Percentiles rank a stretch among this genome's conserved stretches.
Conservation (phyloP, 768 basidiomycete genomes). For the Nevesoporus exiguus region DNA sequence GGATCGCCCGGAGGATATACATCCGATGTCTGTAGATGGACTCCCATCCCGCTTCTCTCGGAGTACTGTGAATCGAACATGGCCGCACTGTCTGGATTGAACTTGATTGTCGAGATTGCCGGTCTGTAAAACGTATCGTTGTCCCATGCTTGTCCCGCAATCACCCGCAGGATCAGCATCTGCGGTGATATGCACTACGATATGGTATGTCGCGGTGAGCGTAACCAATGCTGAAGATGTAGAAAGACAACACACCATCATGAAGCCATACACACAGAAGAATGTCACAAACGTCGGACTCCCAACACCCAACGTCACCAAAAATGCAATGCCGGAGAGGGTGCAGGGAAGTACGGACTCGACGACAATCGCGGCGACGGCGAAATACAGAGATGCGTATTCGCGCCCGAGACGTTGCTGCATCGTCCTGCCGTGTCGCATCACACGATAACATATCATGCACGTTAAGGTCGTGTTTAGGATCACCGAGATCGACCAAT, state of each 20-base stretch:
- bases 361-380: background rate
- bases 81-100: too few relatives aligned
- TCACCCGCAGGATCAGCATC: background rate
- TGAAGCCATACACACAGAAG: background rate
- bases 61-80: too few relatives aligned
- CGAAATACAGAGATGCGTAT: background rate
- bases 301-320: background rate
- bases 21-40: too few relatives aligned
- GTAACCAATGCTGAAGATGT: background rate
- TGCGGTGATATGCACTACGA: background rate
- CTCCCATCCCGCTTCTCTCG: too few relatives aligned
- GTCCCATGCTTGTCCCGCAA: background rate
- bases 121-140: too few relatives aligned
- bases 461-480: background rate
- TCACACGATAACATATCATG: background rate
- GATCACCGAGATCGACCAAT: background rate
- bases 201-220: background rate
- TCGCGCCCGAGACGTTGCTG: background rate
- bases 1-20: too few relatives aligned
- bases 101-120: too few relatives aligned
- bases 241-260: background rate
- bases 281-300: background rate
- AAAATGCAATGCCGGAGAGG: background rate
- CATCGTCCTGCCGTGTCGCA: background rate
- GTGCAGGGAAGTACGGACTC: background rate